phyloP scores from a whole-genome alignment of 768 basidiomycete genomes.

The Cystobasidium onofrii region DNA sequence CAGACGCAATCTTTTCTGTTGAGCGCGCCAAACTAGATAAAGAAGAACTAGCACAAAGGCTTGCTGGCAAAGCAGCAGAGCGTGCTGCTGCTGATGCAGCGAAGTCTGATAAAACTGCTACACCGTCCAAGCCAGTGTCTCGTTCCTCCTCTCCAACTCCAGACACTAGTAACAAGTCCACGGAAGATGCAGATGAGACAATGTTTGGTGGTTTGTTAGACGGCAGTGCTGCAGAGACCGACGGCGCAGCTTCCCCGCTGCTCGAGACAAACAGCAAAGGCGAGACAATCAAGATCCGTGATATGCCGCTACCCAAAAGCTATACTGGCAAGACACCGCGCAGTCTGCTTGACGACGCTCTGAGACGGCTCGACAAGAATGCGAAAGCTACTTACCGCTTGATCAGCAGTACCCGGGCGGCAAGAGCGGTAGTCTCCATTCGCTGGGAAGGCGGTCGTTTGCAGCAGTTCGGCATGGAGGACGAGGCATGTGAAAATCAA shows the following conservation, averaged over 20 bases:
- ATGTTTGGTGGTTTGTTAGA: constrained; percentile 71
- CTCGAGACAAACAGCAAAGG: constrained; percentile 44
- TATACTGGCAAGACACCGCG: constrained; percentile 77
- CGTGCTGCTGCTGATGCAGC: neutral
- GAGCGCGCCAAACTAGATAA: constrained; percentile 38
- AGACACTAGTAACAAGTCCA: neutral
- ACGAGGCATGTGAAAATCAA: constrained; percentile 65
- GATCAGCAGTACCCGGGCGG: constrained; percentile 61
- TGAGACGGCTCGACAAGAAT: constrained; percentile 57
- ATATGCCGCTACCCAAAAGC: constrained; percentile 75
- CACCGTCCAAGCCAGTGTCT: neutral
- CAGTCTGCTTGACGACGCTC: constrained; percentile 59
- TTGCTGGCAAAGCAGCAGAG: constrained; percentile 13
- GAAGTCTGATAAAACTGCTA: neutral
- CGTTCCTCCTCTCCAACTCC: neutral
- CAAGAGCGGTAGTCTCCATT: constrained; percentile 63
- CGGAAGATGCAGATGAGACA: constrained; percentile 45
- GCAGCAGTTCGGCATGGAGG: constrained; percentile 66
- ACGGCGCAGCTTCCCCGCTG: constrained; percentile 53
- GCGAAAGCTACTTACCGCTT: constrained; percentile 62
- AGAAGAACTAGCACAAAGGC: constrained; percentile 17
- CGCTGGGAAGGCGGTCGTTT: constrained; percentile 56
- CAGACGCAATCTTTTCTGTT: constrained; percentile 42
- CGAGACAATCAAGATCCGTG: constrained; percentile 47
- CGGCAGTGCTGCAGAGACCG: constrained; percentile 40